Base-by-base conservation (phyloP, 1,284 basidiomycete species). In the Exobasidium cylindrosporum region DNA sequence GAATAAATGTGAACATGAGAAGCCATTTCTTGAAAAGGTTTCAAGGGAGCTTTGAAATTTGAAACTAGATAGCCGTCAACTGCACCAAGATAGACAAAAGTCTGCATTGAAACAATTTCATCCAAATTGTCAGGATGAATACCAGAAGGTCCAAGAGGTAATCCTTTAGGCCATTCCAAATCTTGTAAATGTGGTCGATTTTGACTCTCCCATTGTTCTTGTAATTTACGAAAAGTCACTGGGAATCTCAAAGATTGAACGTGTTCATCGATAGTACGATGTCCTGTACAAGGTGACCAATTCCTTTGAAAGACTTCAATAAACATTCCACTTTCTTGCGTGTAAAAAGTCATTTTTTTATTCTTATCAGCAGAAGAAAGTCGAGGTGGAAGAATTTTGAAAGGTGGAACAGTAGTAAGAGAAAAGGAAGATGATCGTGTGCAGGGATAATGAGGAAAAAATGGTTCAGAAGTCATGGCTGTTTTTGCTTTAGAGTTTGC, bases 1-100 rank as follows among this genome's bases (percentile, higher is more conserved):
- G 35, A 7, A 40, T 40, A 40, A 17, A 17, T 40, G 35, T 40
- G 35, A 17, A 40, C 35, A 17, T 40, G 35, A 10, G 35, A 40
- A 10, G 35, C 35, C 35, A 40, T 17, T 40, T 40, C 24, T 47
- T 67, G 66, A 21, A 65, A 67, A 28, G 62, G 62, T 40, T 60
- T 63, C 30, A 63, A 40, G 3, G 66, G 21, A 0, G 67, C 62
- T 4, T 63, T 23, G 3, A 52, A 31, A 26, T 65, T 60, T 32
- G 58, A 55, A 10, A n/a, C 10, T 2, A 67, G 55, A 40, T 40
- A 40, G 10, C 10, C 7, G 17, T 40, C 35, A 40, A 40, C 17
- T 7, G 35, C 17, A 40, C 17, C 35, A 17, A 40, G 17, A 40
- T 7, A 40, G 35, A 17, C 35, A 7, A 40, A 10, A 7, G 7